These are phyloP conservation scores for Abrus pulchellus DNA, from an alignment of 306 rosid species.

Conservation along the genomic window DNA sequence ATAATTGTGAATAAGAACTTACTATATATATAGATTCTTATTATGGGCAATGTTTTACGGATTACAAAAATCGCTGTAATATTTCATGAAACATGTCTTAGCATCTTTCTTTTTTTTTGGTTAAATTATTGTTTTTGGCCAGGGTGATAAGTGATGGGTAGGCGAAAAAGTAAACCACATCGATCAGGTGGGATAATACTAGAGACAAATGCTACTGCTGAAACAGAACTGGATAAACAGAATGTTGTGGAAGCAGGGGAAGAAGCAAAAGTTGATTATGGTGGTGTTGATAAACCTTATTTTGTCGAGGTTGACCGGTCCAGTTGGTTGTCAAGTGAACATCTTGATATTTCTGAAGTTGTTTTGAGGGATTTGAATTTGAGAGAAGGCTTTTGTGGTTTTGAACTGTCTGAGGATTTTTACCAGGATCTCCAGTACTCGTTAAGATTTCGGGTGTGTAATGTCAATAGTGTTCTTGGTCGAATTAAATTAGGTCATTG, in stretches of 20 bases:
- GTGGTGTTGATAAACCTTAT: slow-evolving; percentile 57
- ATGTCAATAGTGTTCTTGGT: slow-evolving; percentile 58
- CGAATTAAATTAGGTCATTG: slow-evolving; percentile 88
- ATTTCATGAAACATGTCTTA: not conserved
- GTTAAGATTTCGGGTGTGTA: slow-evolving; percentile 73
- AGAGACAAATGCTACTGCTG: slow-evolving; percentile 53
- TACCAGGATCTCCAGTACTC: slow-evolving; percentile 56
- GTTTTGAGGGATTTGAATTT: slow-evolving; percentile 66
- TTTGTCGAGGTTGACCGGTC: slow-evolving; percentile 80
- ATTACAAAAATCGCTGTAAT: not conserved
- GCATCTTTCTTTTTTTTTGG: not conserved
- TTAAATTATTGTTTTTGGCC: not conserved
- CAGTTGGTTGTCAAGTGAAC: slow-evolving; percentile 67
- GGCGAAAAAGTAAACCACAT: slow-evolving; percentile 79
- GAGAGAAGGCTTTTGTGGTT: slow-evolving; percentile 66
- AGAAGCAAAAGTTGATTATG: slow-evolving; percentile 51
- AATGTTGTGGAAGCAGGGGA: slow-evolving; percentile 49
- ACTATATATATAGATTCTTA: too few relatives aligned
- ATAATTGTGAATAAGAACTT: too few relatives aligned
- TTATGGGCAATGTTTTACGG: too few relatives aligned
- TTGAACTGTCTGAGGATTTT: slow-evolving; percentile 58
- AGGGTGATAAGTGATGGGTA: slow-evolving; percentile 73
- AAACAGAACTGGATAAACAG: slow-evolving; percentile 55
- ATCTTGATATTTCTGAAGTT: slow-evolving; percentile 86
- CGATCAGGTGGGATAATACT: slow-evolving; percentile 66